Evolutionary conservation across 106 monocot genomes (phyloP), one percentile per base, ranked within the genome.

Genomic region (Apostasia shenzhenica): DNA sequence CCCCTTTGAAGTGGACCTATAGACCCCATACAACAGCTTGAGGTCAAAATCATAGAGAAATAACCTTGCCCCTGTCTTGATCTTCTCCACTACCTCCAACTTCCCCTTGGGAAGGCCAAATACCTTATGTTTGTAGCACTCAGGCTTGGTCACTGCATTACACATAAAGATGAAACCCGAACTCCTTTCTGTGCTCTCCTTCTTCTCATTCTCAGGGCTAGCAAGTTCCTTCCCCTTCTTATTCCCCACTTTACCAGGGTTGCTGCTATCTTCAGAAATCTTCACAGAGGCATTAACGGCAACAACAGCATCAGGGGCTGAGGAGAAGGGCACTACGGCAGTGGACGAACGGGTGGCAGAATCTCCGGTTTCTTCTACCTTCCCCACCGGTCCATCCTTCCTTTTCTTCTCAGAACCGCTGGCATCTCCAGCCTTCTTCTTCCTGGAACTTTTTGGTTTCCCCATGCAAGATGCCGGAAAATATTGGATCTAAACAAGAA

Each of bases 151-250:
- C 66, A 44, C 53, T 8, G 54, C 70, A 61, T 62, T 90, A 71
- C 89, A 90, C 85, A 90, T 82, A 61, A 90, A 90, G 57, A 89
- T 89, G 68, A 82, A 89, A 38, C 89, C 89, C 1, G 85, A 72
- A 39, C 76, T 77, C 76, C 45, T 73, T 70, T 73, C 84, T 63
- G 37, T 37, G 9, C 13, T 37, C n/a, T 42, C 56, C 43, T 48
- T 50, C 26, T 48, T 46, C 39, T 59, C 43, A 37, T 49, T 61
- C 3, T 26, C 72, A 2, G 14, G 3, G 43, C 56, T 45, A 37
- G 55, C 44, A 41, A n/a, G 45, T 14, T 70, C 57, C 45, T 70
- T 70, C 14, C 62, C 62, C 62, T 62, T 62, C 62, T 62, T 62
- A 7, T 45, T 62, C 2, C 10, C 41, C 44, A 42, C 62, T 12